Percentiles rank a stretch among this genome's conserved stretches.
These are phyloP conservation scores for Phytopythium cucurbitacearum DNA, from an alignment of 352 stramenopile genomes.

Conservation along the genomic window DNA sequence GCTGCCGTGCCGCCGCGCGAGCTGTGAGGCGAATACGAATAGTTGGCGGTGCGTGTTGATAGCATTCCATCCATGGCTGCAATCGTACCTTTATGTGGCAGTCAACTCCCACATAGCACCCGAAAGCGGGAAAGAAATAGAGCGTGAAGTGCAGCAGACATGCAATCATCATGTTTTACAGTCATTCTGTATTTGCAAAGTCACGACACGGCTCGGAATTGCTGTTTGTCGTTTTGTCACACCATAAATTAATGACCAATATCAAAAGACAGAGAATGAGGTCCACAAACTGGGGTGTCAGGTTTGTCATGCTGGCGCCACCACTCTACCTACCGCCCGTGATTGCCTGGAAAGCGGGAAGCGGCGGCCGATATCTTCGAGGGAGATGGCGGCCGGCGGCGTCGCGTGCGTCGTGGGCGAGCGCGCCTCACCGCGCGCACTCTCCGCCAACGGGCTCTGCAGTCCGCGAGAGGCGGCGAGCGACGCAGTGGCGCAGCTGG, in stretches of 20 bases:
- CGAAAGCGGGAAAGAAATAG: too few relatives aligned
- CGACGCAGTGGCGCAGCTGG: neutral
- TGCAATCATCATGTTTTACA: too few relatives aligned
- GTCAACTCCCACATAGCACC: too few relatives aligned
- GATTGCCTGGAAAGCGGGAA: neutral
- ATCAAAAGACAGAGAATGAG: too few relatives aligned
- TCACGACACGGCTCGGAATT: neutral
- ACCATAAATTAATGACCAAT: too few relatives aligned
- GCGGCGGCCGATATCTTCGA: neutral
- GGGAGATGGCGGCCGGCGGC: conserved; percentile 1
- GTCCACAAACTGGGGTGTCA: too few relatives aligned
- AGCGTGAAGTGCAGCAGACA: too few relatives aligned
- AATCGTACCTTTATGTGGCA: neutral
- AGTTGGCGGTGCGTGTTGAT: too few relatives aligned
- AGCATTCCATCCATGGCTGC: neutral
- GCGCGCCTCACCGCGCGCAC: neutral
- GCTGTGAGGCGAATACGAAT: conserved; percentile 8
- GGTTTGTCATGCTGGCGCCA: too few relatives aligned
- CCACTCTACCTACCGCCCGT: too few relatives aligned
- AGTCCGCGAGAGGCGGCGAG: neutral
- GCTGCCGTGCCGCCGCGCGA: conserved; percentile 20
- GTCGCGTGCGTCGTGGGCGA: neutral
- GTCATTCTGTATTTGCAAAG: neutral
- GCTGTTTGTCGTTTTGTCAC: too few relatives aligned
- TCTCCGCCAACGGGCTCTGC: neutral